Percentiles rank a stretch among this genome's conserved stretches.
Conservation (phyloP, 495 filamentous ascomycete species). For the Aspergillus haitiensis region DNA sequence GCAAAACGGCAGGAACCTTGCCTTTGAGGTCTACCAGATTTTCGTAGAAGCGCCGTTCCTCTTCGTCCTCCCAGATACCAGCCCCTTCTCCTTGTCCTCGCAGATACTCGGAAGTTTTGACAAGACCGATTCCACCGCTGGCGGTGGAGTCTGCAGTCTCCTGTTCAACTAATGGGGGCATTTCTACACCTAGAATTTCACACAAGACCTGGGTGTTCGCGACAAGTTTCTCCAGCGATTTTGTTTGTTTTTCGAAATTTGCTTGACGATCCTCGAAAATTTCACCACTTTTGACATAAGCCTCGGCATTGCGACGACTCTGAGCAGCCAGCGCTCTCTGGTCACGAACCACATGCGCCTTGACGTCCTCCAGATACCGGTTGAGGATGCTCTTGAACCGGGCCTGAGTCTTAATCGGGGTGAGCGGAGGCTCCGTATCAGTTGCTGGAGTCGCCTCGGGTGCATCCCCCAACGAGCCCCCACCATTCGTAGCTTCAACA, state of each 20-base stretch:
- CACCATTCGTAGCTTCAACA: constrained; percentile 49
- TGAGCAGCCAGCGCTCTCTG: constrained; percentile 82
- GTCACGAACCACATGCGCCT: constrained; percentile 80
- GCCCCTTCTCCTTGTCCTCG: constrained; percentile 85
- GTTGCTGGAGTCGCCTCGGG: constrained; percentile 23
- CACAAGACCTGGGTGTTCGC: constrained; percentile 88
- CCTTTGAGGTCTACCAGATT: constrained; percentile 93
- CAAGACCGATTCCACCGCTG: constrained; percentile 82
- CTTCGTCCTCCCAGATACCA: constrained; percentile 99
- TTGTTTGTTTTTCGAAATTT: constrained; percentile 90
- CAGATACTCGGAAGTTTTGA: constrained; percentile 91
- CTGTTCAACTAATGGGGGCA: constrained; percentile 87
- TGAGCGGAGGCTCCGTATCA: constrained; percentile 68
- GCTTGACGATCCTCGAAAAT: constrained; percentile 97
- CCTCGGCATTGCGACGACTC: constrained; percentile 91
- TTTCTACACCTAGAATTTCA: constrained; percentile 85
- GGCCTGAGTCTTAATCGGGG: constrained; percentile 72
- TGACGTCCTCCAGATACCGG: constrained; percentile 92
- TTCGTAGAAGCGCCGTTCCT: constrained; percentile 96
- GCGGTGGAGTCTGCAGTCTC: constrained; percentile 62
- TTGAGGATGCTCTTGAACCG: constrained; percentile 85
- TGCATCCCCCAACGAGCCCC: constrained; percentile 38
- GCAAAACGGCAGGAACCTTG: constrained; percentile 87
- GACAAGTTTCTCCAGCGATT: constrained; percentile 86
- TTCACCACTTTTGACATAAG: constrained; percentile 97